phyloP scores from a whole-genome alignment of 148 eudicot genomes.

The Amaranthus palmeri region DNA sequence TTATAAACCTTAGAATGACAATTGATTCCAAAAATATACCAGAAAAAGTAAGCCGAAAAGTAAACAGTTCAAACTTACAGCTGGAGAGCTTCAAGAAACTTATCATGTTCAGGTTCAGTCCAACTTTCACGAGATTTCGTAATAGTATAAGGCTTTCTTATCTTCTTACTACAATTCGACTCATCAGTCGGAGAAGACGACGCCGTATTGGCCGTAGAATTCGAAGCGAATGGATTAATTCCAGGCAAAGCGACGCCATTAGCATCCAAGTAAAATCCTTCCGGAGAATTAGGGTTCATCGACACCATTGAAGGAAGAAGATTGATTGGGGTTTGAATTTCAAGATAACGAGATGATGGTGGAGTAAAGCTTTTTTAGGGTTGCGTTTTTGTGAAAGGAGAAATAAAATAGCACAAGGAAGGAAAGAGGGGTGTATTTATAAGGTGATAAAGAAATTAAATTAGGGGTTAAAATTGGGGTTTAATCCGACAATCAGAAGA shows the following conservation, averaged over 20 bases:
- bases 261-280: conserved; percentile 53
- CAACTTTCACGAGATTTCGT: conserved; percentile 94
- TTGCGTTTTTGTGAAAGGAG: not conserved
- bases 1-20: not conserved
- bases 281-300: conserved; percentile 50
- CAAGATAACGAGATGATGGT: too few species aligned
- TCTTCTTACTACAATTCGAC: conserved; percentile 41
- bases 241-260: conserved; percentile 62
- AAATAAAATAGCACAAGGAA: not conserved
- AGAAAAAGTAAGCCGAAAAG: not conserved
- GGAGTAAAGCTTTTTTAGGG: conserved; percentile 11
- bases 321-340: not conserved
- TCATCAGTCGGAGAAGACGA: conserved; percentile 37
- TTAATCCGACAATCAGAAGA: not conserved
- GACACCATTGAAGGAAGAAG: conserved; percentile 45
- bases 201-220: conserved; percentile 15
- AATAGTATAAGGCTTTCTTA: conserved; percentile 87
- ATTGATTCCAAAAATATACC: not conserved
- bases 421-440: not conserved
- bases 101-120: conserved; percentile 98
- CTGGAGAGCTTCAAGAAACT: conserved; percentile 97
- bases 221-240: conserved; percentile 36
- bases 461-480: too few species aligned
- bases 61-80: conserved; percentile 44
- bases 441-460: not conserved